Conservation (phyloP, 1,284 basidiomycete species). For the Schizopora paradoxa region DNA sequence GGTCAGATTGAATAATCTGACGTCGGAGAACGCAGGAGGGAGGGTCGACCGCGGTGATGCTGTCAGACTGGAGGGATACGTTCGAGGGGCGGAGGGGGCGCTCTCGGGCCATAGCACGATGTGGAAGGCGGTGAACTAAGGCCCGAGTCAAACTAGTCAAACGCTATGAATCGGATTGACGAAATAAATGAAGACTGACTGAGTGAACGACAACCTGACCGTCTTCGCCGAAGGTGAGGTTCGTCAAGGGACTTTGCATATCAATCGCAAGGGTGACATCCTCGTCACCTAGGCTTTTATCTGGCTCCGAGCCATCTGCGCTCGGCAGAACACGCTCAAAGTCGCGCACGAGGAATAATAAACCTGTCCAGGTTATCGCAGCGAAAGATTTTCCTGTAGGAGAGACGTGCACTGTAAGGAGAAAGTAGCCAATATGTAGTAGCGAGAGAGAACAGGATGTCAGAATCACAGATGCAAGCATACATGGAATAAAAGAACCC, state of each 20-base stretch:
- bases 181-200: constrained; percentile 2
- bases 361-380: constrained; percentile 37
- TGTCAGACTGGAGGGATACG: neutral
- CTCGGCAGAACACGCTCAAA: constrained; percentile 40
- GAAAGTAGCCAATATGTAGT: neutral
- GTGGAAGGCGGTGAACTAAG: constrained; percentile 7
- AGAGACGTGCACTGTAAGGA: constrained; percentile 51
- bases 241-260: constrained; percentile 5
- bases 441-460: neutral
- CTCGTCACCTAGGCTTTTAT: no score
- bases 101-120: constrained; percentile 2
- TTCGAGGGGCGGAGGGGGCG: constrained; percentile 1
- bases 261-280: constrained; percentile 13
- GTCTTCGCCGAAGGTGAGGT: constrained; percentile 17
- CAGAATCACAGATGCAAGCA: neutral
- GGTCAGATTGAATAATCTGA: constrained; percentile 10
- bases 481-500: neutral
- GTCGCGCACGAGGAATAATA: constrained; percentile 46
- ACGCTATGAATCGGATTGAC: neutral
- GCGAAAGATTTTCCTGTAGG: constrained; percentile 50
- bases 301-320: no score
- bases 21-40: constrained; percentile 4
- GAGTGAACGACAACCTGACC: constrained; percentile 12
- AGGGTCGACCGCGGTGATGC: neutral
- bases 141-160: neutral